Evolutionary conservation across 257 asterid species (phyloP).

Genomic region (Avicennia marina): DNA sequence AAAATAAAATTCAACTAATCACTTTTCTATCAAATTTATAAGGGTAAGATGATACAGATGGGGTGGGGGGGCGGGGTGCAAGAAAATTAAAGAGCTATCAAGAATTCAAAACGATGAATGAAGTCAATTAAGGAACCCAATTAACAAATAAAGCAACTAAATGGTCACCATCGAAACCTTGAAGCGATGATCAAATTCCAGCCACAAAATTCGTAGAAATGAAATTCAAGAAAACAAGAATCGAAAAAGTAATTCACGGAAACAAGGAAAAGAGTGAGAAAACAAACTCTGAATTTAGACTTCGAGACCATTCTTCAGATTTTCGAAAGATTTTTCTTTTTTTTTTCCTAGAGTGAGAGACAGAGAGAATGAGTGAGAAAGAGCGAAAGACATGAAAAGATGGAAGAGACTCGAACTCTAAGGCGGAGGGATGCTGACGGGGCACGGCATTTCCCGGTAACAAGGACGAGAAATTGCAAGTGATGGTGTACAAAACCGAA

Average conservation of each 20-base stretch:
- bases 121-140: not conserved
- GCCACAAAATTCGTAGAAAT: not conserved
- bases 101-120: not conserved
- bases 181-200: constrained; percentile 15
- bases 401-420: not conserved
- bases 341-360: constrained; percentile 17
- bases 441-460: constrained; percentile 14
- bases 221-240: constrained; percentile 3
- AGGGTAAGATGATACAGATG: too few relatives aligned
- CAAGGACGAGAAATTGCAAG: not conserved
- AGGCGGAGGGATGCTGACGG: constrained; percentile 18
- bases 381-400: not conserved
- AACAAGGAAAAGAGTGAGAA: constrained; percentile 1
- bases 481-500: constrained; percentile 13
- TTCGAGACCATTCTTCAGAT: constrained; percentile 31
- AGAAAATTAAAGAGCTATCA: not conserved
- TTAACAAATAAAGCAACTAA: not conserved
- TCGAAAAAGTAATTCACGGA: not conserved
- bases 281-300: constrained; percentile 35
- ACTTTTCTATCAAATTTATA: constrained; percentile 5
- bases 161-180: constrained; percentile 17
- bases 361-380: constrained; percentile 13
- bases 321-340: not conserved
- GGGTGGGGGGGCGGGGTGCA: too few relatives aligned
- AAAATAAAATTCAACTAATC: not conserved